Conservation (phyloP, 345 rosid genomes). For the Brassica incana region DNA sequence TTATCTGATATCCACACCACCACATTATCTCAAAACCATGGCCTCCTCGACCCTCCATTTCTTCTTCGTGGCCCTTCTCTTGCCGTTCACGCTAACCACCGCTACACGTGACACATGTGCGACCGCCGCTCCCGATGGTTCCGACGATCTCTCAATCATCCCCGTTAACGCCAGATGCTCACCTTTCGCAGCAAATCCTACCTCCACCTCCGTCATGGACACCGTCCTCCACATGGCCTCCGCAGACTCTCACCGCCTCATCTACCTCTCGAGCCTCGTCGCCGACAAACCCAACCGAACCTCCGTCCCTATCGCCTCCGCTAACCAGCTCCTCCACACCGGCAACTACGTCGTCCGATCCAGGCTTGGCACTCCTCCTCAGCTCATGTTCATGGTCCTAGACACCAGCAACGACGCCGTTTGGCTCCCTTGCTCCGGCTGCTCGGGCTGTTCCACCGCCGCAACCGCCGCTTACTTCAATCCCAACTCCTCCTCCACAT, state of each 20-base stretch:
- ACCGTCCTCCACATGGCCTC: constrained; percentile 72
- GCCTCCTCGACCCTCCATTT: constrained; percentile 35
- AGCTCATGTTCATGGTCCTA: constrained; percentile 76
- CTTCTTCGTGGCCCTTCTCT: constrained; percentile 39
- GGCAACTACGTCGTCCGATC: constrained; percentile 72
- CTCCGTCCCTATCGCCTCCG: constrained; percentile 67
- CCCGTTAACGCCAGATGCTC: constrained; percentile 80
- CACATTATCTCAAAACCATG: constrained; percentile 49
- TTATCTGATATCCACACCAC: constrained; percentile 16
- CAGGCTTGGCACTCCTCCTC: constrained; percentile 77
- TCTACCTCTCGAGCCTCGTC: constrained; percentile 54
- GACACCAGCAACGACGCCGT: constrained; percentile 77
- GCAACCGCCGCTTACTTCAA: constrained; percentile 40
- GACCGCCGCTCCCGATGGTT: constrained; percentile 37
- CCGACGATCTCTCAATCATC: constrained; percentile 57
- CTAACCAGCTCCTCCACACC: constrained; percentile 40
- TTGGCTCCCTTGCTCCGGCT: constrained; percentile 78
- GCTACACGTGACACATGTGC: constrained; percentile 52
- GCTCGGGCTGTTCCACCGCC: constrained; percentile 61
- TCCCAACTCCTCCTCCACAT: constrained; percentile 58
- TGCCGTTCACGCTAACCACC: constrained; percentile 36
- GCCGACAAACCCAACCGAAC: constrained; percentile 45
- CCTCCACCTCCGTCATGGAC: constrained; percentile 51
- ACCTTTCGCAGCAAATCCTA: constrained; percentile 55
- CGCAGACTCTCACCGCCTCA: constrained; percentile 60